Evolutionary conservation across 306 rosid genomes (phyloP), one percentile per base, ranked within the genome.

Genomic region (Mimosa pudica): DNA sequence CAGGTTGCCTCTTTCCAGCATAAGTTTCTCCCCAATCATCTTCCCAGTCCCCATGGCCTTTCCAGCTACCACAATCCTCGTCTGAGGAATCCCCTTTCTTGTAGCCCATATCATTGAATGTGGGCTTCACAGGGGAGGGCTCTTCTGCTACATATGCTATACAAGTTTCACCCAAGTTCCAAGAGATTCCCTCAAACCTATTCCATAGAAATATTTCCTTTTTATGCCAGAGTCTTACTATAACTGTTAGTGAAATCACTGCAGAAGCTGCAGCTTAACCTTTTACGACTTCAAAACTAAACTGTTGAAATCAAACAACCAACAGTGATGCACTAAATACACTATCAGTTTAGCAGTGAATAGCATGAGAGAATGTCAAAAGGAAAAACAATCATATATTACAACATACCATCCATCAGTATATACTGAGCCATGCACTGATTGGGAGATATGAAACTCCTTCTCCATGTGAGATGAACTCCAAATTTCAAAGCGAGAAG

Each of bases 21-120:
- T 94, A 94, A 54, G 90, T 77, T 88, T 94, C 98, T 63, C 98
- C 98, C 98, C 97, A 94, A 8, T 85, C 93, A 71, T 94, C 96
- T 85, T 87, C 86, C 89, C 88, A 92, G 60, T 90, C 93, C 78
- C 97, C 98, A 84, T 88, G 92, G 68, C 92, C 94, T 79, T 92
- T 92, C 98, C 97, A 92, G 82, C 82, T 85, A 41, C 87, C 82
- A 52, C 68, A 81, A 78, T 89, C 90, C 82, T 89, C 85, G 55
- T 88, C 88, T 0, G 78, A 73, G 47, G 87, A 82, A 67, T 82
- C 75, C 55, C 80, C 92, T 75, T 88, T 90, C 85, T 84, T 87
- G 75, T 83, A 88, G 55, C 91, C 92, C 41, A 32, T 66, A 65
- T 64, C 82, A 61, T 76, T 80, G 81, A 94, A 94, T 77, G 85